phyloP scores from a whole-genome alignment of 2,329 filamentous ascomycete species.

The Fusarium penzigii region DNA sequence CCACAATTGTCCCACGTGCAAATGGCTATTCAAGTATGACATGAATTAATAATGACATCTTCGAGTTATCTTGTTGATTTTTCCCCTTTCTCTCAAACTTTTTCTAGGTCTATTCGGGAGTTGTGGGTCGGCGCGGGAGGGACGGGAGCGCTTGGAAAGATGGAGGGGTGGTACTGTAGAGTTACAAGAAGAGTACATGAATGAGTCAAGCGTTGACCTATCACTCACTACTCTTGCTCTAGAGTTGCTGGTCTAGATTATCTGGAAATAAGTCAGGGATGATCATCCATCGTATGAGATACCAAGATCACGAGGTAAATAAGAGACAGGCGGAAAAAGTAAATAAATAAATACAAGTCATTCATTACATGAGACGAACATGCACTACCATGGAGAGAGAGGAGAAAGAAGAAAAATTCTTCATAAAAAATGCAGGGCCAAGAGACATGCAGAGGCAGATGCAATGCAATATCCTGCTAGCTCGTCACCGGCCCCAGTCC shows the following conservation, averaged over 20 bases:
- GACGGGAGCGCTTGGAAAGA: neutral
- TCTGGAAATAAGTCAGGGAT: no score
- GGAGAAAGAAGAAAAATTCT: neutral
- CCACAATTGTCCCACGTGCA: no score
- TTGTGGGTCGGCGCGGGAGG: neutral
- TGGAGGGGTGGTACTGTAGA: neutral
- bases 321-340: neutral
- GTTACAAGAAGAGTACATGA: neutral
- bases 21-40: no score
- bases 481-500: neutral
- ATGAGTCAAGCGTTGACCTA: neutral
- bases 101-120: neutral
- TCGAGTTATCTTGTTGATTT: neutral
- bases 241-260: no score
- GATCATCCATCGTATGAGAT: no score
- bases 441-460: slow-evolving; percentile 13
- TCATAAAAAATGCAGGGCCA: neutral
- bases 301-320: neutral
- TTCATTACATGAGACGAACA: neutral
- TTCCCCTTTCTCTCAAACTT: neutral
- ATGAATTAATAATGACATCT: no score
- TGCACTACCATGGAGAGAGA: neutral
- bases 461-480: neutral
- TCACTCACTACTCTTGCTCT: no score
- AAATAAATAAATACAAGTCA: neutral